These are phyloP conservation scores for Apostasia shenzhenica DNA, from an alignment of 106 monocot genomes.

Conservation along the genomic window DNA sequence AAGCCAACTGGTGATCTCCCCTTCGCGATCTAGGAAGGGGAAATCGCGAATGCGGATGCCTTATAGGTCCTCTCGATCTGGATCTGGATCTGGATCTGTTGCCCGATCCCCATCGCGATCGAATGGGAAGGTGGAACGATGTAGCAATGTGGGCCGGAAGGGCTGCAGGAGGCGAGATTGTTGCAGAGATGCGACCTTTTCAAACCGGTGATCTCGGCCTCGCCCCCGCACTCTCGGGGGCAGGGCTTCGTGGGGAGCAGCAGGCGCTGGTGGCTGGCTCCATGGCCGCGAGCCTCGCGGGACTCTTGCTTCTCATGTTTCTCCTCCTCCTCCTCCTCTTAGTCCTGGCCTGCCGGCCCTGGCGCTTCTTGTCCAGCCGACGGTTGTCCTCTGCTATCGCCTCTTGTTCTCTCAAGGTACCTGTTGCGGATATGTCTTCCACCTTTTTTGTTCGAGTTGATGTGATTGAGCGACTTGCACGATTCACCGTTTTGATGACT, in stretches of 20 bases:
- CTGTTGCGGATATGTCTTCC: background rate
- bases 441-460: background rate
- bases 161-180: background rate
- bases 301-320: constrained; percentile 8
- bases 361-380: constrained; percentile 18
- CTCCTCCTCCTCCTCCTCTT: constrained; percentile 23
- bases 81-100: too few species aligned
- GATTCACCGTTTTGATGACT: background rate
- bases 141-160: background rate
- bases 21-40: too few species aligned
- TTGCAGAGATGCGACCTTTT: constrained; percentile 13
- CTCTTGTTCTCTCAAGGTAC: constrained; percentile 3
- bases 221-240: background rate
- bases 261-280: background rate
- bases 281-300: constrained; percentile 8
- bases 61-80: too few species aligned
- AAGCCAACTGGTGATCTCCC: too few species aligned
- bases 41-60: too few species aligned
- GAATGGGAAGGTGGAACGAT: too few species aligned
- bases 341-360: constrained; percentile 27
- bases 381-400: background rate
- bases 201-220: constrained; percentile 15
- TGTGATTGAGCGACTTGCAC: background rate
- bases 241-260: background rate
- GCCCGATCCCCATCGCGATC: too few species aligned